phyloP scores from a whole-genome alignment of 371 early-diverging fungal genomes.

The Saksenaea vasiformis region DNA sequence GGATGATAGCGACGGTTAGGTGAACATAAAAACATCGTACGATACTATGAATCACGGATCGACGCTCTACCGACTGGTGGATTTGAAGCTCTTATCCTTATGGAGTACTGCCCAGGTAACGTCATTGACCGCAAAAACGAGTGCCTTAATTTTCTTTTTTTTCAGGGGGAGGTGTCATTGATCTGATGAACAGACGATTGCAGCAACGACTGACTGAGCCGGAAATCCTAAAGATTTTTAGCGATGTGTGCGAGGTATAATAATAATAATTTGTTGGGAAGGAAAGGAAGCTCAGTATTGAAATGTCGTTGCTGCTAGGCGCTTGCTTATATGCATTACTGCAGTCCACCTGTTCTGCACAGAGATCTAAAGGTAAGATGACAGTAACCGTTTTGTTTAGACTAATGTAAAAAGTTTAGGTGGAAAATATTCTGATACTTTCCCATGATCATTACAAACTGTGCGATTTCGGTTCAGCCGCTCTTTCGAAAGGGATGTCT shows the following conservation, averaged over 20 bases:
- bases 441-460: constrained; percentile 74
- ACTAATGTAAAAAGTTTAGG: constrained; percentile 14
- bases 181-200: constrained; percentile 82
- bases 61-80: constrained; percentile 64
- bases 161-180: constrained; percentile 81
- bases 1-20: constrained; percentile 60
- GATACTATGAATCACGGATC: constrained; percentile 74
- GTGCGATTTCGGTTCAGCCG: constrained; percentile 94
- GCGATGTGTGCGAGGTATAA: constrained; percentile 74
- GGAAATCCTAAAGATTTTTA: constrained; percentile 85
- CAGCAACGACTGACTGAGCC: constrained; percentile 73
- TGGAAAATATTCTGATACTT: constrained; percentile 62
- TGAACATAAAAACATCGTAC: constrained; percentile 84
- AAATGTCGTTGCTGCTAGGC: constrained; percentile 49
- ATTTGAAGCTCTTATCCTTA: constrained; percentile 81
- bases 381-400: constrained; percentile 10
- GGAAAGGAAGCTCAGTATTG: neutral
- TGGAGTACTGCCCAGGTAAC: constrained; percentile 88
- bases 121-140: neutral
- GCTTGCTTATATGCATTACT: constrained; percentile 88
- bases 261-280: neutral
- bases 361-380: constrained; percentile 85
- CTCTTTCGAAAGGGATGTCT: constrained; percentile 60
- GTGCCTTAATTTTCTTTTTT: neutral
- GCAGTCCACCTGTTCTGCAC: constrained; percentile 73